Evolutionary conservation across 2,329 filamentous ascomycete genomes (phyloP).

Genomic region (Alternaria hordeiaustralica): DNA sequence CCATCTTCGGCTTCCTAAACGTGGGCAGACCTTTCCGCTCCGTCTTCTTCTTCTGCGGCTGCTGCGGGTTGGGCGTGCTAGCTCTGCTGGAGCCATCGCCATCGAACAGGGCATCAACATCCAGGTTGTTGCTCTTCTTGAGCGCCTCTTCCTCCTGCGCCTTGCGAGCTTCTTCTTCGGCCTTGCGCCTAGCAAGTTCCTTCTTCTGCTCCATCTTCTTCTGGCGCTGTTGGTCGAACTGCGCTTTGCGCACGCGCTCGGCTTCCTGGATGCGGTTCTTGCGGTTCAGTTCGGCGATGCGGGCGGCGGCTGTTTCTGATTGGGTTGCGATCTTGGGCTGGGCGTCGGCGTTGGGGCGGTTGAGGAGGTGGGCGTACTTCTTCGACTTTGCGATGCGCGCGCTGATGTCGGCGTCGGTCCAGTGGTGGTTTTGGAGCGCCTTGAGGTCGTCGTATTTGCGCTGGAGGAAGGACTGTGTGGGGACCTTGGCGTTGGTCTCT

Average conservation of each 20-base stretch:
- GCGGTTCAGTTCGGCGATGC: slow-evolving; percentile 81
- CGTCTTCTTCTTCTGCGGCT: slow-evolving; percentile 62
- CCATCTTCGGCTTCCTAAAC: slow-evolving; percentile 77
- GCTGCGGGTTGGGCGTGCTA: slow-evolving; percentile 54
- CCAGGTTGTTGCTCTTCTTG: slow-evolving; percentile 39
- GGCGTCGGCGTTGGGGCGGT: slow-evolving; percentile 71
- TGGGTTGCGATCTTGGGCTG: slow-evolving; percentile 62
- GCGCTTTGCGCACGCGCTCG: slow-evolving; percentile 89
- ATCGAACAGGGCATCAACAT: slow-evolving; percentile 57
- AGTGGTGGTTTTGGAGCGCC: slow-evolving; percentile 75
- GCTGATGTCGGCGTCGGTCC: slow-evolving; percentile 83
- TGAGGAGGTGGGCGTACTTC: slow-evolving; percentile 55
- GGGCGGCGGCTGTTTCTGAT: slow-evolving; percentile 74
- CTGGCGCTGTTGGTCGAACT: slow-evolving; percentile 72
- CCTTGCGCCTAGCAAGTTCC: slow-evolving; percentile 53
- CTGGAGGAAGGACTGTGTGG: slow-evolving; percentile 72
- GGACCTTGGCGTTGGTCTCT: slow-evolving; percentile 71
- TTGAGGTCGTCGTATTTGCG: slow-evolving; percentile 84
- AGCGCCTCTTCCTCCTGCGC: slow-evolving; percentile 44
- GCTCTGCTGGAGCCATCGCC: slow-evolving; percentile 51
- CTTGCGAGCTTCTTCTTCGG: slow-evolving; percentile 60
- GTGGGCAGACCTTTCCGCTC: slow-evolving; percentile 66
- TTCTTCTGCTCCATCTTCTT: slow-evolving; percentile 44
- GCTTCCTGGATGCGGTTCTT: slow-evolving; percentile 83
- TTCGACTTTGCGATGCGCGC: slow-evolving; percentile 75